Evolutionary conservation across 2,329 filamentous ascomycete species (phyloP).

Genomic region (Beauveria sp.): DNA sequence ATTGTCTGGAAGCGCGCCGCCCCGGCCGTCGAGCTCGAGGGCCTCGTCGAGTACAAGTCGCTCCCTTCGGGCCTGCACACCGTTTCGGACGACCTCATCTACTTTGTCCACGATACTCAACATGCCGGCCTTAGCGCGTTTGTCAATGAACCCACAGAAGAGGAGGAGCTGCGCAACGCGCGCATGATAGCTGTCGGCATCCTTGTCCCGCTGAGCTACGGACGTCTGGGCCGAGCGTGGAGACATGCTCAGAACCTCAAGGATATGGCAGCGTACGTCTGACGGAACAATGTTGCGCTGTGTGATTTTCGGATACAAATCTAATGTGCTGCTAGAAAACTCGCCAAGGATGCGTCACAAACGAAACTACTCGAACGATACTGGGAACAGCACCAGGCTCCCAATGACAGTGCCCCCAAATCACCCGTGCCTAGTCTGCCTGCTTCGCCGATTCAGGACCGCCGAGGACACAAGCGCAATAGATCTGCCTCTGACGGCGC

Average conservation of each 20-base stretch:
- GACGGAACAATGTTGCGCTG: neutral
- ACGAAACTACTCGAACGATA: constrained; percentile 65
- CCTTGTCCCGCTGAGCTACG: constrained; percentile 77
- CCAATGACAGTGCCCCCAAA: constrained; percentile 18
- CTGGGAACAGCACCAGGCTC: constrained; percentile 54
- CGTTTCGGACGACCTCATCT: constrained; percentile 80
- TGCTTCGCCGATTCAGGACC: constrained; percentile 24
- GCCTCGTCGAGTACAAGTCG: constrained; percentile 91
- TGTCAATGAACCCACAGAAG: constrained; percentile 71
- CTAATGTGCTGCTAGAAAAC: constrained; percentile 31
- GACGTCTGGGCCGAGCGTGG: constrained; percentile 82
- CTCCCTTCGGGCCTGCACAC: constrained; percentile 89
- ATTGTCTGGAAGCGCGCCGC: constrained; percentile 78
- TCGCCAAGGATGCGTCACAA: constrained; percentile 58
- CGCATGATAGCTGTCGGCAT: constrained; percentile 89
- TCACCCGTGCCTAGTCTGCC: constrained; percentile 41
- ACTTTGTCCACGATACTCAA: constrained; percentile 76
- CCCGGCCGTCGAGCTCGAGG: constrained; percentile 66
- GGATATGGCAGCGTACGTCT: constrained; percentile 59
- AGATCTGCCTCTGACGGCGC: constrained; percentile 56
- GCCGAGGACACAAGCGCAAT: constrained; percentile 42
- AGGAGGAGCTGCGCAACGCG: constrained; percentile 72
- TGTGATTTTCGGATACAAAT: too few species aligned
- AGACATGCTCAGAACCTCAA: constrained; percentile 72
- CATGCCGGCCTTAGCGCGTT: constrained; percentile 90